Evolutionary conservation across 257 asterid genomes (phyloP), one percentile per base, ranked within the genome.

Genomic region (Penstemon eatonii): DNA sequence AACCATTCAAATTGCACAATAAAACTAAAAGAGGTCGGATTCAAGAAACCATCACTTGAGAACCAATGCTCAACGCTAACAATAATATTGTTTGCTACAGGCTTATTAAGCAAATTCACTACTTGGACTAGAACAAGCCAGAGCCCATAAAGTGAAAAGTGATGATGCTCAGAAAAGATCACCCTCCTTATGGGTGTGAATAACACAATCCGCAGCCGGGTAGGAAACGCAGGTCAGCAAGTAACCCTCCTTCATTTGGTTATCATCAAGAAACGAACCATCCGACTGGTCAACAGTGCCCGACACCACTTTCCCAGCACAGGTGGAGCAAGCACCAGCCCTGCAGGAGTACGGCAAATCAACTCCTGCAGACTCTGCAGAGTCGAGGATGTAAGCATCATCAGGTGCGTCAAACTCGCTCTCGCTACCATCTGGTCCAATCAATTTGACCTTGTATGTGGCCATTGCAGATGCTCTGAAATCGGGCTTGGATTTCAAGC

Each of bases 251-350:
- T 60, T 46, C 51, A 69, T 59, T 61, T 69, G 74, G 67, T 15
- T 59, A 8, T 68, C 73, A 15, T 68, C 73, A 5, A 68, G 66
- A 50, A 68, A 68, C 7, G 73, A 68, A 36, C 73, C 73, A n/a
- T 68, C 73, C 12, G 73, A 68, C 58, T 57, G 73, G 65, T 68
- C 73, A 37, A 69, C 74, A 11, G 68, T 15, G 51, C 74, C 74
- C 8, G 59, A 69, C 13, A 3, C 74, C 41, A 60, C 15, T 43
- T 69, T 60, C 60, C 74, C 74, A 0, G 74, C 74, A 61, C 74
- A 69, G 39, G 74, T 60, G n/a, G 74, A 69, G 66, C 74, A 69
- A 1, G 74, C 74, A 5, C 74, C 74, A 12, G 74, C 74, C 55
- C 74, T 59, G 73, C 73, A 68, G 10, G 73, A 68, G 56, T 68